Evolutionary conservation across 106 monocot species (phyloP).

Genomic region (Hemerocallis citrina): DNA sequence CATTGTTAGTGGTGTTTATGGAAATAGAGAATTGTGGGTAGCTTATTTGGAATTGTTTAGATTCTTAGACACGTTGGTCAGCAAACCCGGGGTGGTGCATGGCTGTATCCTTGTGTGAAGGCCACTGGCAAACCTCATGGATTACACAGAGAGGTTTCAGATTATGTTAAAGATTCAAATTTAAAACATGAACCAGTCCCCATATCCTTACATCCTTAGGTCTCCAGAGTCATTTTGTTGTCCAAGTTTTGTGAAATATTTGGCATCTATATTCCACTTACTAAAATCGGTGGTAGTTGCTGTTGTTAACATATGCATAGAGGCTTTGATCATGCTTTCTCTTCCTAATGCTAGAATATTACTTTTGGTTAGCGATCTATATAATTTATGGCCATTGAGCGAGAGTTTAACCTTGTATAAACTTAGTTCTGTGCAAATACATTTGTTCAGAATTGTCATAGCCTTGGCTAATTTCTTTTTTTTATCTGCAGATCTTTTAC

Average conservation of each 20-base stretch:
- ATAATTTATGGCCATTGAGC: too few species aligned
- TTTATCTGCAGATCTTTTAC: slow-evolving; percentile 64
- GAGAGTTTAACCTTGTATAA: too few species aligned
- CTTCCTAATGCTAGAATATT: too few species aligned
- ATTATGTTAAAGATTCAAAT: neutral
- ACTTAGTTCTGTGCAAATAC: neutral
- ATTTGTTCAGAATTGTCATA: neutral
- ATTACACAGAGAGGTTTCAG: neutral
- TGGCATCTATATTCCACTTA: neutral
- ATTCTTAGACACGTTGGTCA: too few species aligned
- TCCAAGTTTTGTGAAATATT: neutral
- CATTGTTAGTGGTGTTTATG: too few species aligned
- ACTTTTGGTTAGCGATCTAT: too few species aligned
- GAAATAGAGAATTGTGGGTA: too few species aligned
- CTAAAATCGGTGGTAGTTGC: neutral
- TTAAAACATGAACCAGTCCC: neutral
- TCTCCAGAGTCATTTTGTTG: neutral
- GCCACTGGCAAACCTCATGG: too few species aligned
- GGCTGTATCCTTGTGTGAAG: neutral
- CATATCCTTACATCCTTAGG: neutral
- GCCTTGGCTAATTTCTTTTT: neutral
- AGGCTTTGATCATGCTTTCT: neutral
- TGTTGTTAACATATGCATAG: neutral
- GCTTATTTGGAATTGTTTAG: too few species aligned
- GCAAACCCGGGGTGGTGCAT: too few species aligned